Conservation (phyloP, 371 early-diverging fungal species). For the Rhizopus delemar region DNA sequence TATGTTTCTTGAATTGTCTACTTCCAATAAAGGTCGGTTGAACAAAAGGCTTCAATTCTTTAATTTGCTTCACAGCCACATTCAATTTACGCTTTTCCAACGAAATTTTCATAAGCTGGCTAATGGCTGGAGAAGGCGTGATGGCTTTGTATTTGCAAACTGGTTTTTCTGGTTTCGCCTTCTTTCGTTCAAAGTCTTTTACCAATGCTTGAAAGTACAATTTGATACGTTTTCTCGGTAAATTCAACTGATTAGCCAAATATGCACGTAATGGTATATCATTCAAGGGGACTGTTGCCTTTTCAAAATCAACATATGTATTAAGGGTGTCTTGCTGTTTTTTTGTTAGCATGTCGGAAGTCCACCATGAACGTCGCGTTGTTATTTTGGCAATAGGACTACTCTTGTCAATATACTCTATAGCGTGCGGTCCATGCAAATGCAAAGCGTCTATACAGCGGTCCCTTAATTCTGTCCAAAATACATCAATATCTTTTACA, state of each 20-base stretch:
- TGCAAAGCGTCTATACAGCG: background rate
- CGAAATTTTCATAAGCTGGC: constrained; percentile 16
- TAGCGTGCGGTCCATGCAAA: background rate
- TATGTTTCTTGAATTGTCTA: constrained; percentile 11
- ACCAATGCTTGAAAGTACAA: constrained; percentile 11
- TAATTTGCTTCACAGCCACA: background rate
- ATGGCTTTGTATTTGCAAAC: background rate
- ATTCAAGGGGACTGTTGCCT: constrained; percentile 6
- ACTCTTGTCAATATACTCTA: background rate
- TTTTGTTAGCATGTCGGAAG: background rate
- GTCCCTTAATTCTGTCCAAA: constrained; percentile 12
- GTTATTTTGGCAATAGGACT: constrained; percentile 16
- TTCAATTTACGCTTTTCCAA: constrained; percentile 15
- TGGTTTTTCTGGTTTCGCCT: background rate
- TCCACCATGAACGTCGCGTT: background rate
- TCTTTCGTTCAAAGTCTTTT: constrained; percentile 4
- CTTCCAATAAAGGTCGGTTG: constrained; percentile 24
- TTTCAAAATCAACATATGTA: constrained; percentile 12
- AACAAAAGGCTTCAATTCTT: background rate
- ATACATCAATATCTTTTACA: background rate
- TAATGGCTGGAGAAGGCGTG: constrained; percentile 4
- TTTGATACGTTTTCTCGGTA: constrained; percentile 2
- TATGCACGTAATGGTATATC: background rate
- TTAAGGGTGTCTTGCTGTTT: constrained; percentile 13
- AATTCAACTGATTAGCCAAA: constrained; percentile 1